These are phyloP conservation scores for Beta corolliflora DNA, from an alignment of 179 eudicot genomes.

Conservation along the genomic window DNA sequence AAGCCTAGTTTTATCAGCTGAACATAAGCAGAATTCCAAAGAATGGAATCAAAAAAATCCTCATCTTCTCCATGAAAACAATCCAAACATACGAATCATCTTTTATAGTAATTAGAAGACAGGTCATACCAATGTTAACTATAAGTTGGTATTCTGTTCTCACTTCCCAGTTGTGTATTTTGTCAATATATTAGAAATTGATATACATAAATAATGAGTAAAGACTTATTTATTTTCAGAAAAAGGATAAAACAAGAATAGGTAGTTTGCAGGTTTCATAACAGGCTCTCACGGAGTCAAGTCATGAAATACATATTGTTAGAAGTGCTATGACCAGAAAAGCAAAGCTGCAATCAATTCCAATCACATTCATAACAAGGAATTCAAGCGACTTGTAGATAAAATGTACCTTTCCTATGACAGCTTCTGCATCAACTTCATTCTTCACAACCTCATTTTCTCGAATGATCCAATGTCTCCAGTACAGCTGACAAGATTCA, in stretches of 20 bases:
- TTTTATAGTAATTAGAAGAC: background rate
- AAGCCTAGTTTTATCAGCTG: background rate
- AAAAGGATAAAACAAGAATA: background rate
- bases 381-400: background rate
- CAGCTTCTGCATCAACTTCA: conserved; percentile 68
- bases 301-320: background rate
- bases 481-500: conserved; percentile 76
- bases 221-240: background rate
- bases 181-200: background rate
- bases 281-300: background rate
- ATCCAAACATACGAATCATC: background rate
- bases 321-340: background rate
- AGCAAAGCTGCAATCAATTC: background rate
- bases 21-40: background rate
- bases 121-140: background rate
- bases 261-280: background rate
- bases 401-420: conserved; percentile 76
- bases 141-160: background rate
- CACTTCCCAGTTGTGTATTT: background rate
- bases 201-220: background rate
- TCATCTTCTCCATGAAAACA: background rate
- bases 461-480: conserved; percentile 81
- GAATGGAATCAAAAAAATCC: background rate
- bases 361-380: background rate
- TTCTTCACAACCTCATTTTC: conserved; percentile 48